A percentile compares a stretch with the other conserved stretches of the same genome.
phyloP scores from a whole-genome alignment of 441 rosid species.

The Pelargonium myrrhifolium region DNA sequence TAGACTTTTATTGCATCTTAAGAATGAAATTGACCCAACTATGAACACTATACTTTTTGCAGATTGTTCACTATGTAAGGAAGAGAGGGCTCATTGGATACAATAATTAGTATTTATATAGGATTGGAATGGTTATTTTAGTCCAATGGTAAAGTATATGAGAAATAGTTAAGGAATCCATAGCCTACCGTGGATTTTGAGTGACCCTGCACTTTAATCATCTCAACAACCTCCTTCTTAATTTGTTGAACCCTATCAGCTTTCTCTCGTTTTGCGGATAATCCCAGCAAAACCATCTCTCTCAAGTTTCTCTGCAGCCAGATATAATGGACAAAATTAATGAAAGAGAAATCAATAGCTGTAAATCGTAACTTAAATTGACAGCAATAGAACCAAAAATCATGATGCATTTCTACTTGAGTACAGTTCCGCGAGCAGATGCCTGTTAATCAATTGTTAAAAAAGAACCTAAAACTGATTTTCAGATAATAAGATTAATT shows the following conservation, averaged over 20 bases:
- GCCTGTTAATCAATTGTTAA: too few relatives aligned
- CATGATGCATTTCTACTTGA: too few relatives aligned
- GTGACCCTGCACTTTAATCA: slow-evolving; percentile 30
- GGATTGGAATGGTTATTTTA: too few relatives aligned
- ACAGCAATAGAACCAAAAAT: not conserved
- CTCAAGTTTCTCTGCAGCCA: slow-evolving; percentile 37
- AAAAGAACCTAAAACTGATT: too few relatives aligned
- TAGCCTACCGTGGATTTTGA: slow-evolving; percentile 13
- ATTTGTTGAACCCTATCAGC: slow-evolving; percentile 34
- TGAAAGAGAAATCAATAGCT: not conserved
- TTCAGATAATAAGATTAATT: too few relatives aligned
- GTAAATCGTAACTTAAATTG: not conserved
- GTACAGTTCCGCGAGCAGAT: too few relatives aligned
- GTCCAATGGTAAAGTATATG: not conserved
- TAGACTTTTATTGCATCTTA: not conserved
- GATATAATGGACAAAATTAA: not conserved
- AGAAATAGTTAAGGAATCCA: slow-evolving; percentile 5
- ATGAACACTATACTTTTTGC: not conserved
- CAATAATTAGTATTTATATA: too few relatives aligned
- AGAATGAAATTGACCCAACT: not conserved
- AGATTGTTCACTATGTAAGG: slow-evolving; percentile 6
- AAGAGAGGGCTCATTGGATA: not conserved
- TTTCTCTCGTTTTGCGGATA: slow-evolving; percentile 35
- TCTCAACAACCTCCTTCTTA: slow-evolving; percentile 30
- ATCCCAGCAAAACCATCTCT: slow-evolving; percentile 32